phyloP scores from a whole-genome alignment of 345 rosid species.

The Sonneratia alba region DNA sequence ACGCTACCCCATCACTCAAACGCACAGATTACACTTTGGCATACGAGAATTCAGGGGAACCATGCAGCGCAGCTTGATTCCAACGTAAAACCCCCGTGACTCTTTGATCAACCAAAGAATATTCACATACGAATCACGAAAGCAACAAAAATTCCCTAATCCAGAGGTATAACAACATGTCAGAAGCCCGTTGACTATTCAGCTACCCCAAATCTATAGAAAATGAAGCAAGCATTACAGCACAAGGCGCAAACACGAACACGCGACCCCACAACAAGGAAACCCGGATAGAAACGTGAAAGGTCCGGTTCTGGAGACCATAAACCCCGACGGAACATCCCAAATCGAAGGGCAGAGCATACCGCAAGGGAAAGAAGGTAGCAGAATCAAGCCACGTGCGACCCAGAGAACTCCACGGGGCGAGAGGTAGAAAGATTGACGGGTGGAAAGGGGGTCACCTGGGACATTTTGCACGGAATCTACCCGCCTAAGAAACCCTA shows the following conservation, averaged over 20 bases:
- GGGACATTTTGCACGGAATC: constrained; percentile 1
- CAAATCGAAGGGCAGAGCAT: not conserved
- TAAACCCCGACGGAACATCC: not conserved
- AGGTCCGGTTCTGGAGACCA: not conserved
- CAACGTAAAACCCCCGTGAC: not conserved
- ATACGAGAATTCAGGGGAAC: not conserved
- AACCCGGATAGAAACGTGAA: not conserved
- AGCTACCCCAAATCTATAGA: not conserved
- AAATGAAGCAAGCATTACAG: not conserved
- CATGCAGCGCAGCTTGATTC: not conserved
- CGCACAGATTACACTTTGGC: not conserved
- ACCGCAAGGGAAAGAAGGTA: not conserved
- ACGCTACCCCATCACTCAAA: not conserved
- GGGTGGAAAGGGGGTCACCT: not conserved
- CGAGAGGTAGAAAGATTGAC: not conserved
- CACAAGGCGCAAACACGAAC: not conserved
- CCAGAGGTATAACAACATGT: not conserved
- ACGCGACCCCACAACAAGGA: not conserved
- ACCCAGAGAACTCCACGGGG: not conserved
- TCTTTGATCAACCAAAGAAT: not conserved
- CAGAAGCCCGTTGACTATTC: not conserved
- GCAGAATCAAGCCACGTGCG: constrained; percentile 10
- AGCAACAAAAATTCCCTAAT: not conserved
- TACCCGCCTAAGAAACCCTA: constrained; percentile 10
- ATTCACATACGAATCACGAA: not conserved